phyloP scores from a whole-genome alignment of 2,329 filamentous ascomycete species.

The Aspergillus sp. region DNA sequence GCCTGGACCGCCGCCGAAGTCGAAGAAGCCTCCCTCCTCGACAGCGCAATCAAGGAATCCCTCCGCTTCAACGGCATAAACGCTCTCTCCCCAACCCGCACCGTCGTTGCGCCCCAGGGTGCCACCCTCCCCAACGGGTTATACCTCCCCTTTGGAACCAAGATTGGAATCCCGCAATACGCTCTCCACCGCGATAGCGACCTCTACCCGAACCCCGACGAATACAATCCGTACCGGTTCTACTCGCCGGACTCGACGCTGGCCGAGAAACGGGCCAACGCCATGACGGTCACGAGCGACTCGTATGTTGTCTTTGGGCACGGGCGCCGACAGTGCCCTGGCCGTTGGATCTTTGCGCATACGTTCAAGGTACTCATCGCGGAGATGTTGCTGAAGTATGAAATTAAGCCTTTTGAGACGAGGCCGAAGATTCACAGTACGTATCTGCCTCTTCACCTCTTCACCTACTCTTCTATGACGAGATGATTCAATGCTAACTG shows the following conservation, averaged over 20 bases:
- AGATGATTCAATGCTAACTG: neutral
- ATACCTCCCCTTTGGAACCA: conserved; percentile 19
- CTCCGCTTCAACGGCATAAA: conserved; percentile 23
- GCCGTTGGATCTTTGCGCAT: conserved; percentile 21
- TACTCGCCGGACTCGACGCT: conserved; percentile 5
- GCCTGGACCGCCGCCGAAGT: conserved; percentile 19
- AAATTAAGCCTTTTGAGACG: conserved; percentile 16
- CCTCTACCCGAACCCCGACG: conserved; percentile 16
- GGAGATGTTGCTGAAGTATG: conserved; percentile 23
- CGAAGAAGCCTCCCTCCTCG: conserved; percentile 12
- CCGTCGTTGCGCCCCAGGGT: conserved; percentile 17
- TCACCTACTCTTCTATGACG: too few relatives aligned
- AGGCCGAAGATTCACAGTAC: conserved; percentile 20
- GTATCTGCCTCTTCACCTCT: neutral
- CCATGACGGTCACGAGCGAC: conserved; percentile 20
- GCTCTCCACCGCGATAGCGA: conserved; percentile 23
- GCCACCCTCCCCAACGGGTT: conserved; percentile 16
- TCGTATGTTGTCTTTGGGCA: conserved; percentile 22
- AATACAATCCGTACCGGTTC: conserved; percentile 22
- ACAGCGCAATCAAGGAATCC: conserved; percentile 21
- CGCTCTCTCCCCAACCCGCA: conserved; percentile 20
- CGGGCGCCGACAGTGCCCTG: conserved; percentile 21
- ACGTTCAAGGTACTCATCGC: conserved; percentile 19
- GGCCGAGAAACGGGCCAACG: conserved; percentile 8
- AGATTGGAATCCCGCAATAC: conserved; percentile 22